Base-by-base conservation (phyloP, 345 rosid species). In the Hibiscus trionum region DNA sequence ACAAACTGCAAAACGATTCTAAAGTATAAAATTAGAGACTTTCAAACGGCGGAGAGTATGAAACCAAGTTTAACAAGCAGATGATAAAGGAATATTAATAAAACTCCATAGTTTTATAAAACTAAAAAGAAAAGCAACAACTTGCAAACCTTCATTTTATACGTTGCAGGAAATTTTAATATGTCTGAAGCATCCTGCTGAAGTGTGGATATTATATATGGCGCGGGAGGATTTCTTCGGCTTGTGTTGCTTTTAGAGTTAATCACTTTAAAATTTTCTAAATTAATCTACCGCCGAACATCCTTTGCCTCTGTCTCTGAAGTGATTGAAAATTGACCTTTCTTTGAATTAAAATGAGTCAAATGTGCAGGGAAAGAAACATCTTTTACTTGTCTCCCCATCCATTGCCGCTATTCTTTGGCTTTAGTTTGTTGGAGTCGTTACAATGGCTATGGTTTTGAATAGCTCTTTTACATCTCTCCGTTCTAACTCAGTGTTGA, bases 141-240 rank as follows among this genome's bases (percentile, higher is more conserved):
- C 44, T 71, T 37, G 15, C 72, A 74, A 63, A 95, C 99, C 97
- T 84, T 92, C 99, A 95, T 90, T 67, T 97, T 90, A 71, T 89
- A 58, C 57, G 87, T 64, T 58, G 96, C 83, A 58, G 86, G 59
- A 81, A 90, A 95, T 80, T 89, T 82, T 72, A 95, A 84, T 79
- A 85, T 92, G 82, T 87, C 90, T 76, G 97, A 93, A 74, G 99
- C 99, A 86, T 95, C 99, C 77, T 95, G 97, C 86, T 94, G 99
- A 77, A 94, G 96, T 19, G 97, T 94, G 56, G 98, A 94, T 9
- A 97, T 94, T 78, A 91, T 94, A 78, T 87, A 94, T n/a, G 99
- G 99, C 58, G 96, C 82, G 19, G 99, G 98, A 61, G 97, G 90
- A 64, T 90, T 92, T 80, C 76, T 94, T 77, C 83, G 83, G 21